Percentiles rank a stretch among this genome's conserved stretches.
Evolutionary conservation across 345 rosid species (phyloP).

Genomic region (Linum usitatissimum): DNA sequence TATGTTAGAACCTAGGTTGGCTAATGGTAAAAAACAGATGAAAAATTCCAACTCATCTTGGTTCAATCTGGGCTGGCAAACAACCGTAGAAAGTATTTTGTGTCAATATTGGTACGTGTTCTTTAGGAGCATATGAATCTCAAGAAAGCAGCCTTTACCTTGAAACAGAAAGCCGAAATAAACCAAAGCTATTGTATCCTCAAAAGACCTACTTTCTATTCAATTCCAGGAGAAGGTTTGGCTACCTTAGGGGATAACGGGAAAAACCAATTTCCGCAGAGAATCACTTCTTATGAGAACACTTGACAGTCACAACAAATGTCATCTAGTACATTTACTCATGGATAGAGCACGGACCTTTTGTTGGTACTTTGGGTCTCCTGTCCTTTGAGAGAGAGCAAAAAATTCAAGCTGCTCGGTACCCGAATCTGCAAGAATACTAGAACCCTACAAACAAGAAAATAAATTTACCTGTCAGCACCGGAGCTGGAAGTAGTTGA

Average conservation of each 20-base stretch:
- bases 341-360: conserved; percentile 38
- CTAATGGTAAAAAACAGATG: too few relatives aligned
- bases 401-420: conserved; percentile 96
- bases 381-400: conserved; percentile 95
- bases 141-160: neutral
- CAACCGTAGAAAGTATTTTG: too few relatives aligned
- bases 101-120: too few relatives aligned
- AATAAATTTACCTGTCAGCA: conserved; percentile 7
- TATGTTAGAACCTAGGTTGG: neutral
- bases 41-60: too few relatives aligned
- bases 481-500: neutral
- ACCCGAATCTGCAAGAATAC: conserved; percentile 97
- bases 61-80: too few relatives aligned
- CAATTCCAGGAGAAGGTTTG: too few relatives aligned
- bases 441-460: conserved; percentile 49
- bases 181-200: neutral
- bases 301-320: neutral
- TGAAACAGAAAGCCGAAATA: neutral
- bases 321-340: neutral
- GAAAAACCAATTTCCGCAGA: neutral
- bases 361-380: conserved; percentile 82
- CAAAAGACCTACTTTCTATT: neutral
- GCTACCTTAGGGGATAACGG: neutral
- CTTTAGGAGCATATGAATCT: neutral
- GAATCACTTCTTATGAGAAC: neutral